Evolutionary conservation across 768 basidiomycete genomes (phyloP), one percentile per base, ranked within the genome.

Genomic region (Boletus coccyginus): DNA sequence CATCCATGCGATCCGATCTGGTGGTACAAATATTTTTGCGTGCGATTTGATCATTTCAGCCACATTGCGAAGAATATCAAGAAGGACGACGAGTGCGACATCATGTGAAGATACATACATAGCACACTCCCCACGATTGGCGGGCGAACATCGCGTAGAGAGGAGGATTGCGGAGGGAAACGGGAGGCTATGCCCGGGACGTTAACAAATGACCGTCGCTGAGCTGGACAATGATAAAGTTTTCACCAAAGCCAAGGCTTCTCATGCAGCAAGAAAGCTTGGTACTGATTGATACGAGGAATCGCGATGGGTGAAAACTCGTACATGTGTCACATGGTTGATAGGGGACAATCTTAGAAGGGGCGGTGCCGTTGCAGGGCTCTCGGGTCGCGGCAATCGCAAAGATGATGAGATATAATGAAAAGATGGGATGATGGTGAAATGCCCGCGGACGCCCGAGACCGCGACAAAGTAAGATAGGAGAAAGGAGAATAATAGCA

Each of bases 301-400:
- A 43, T 39, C 19, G 27, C 14, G 32, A 53, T 31, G 33, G n/a
- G 21, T 31, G n/a, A 44, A 41, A 46, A 36, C 29, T 14, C 5
- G 49, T 29, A 45, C 10, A 29, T 21, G 21, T 21, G 21, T 21
- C 17, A 46, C 47, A 35, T 31, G 17, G 38, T 54, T 16, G 50
- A 62, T 29, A 43, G 12, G 51, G 17, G 27, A 39, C 14, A 50
- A 52, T 52, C 51, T 51, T 36, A 24, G 38, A 43, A n/a, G 29
- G n/a, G 52, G 66, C 65, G 42, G 42, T 67, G 52, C 35, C 35
- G 21, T 48, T 53, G 66, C 56, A 36, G 44, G 54, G 54, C 33
- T 58, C 51, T 53, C 33, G 40, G 31, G 35, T 19, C 21, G 42
- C 19, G 39, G 46, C 56, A 54, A 11, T 29, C 21, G 31, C 44